Percentiles rank a stretch among this genome's conserved stretches.
phyloP scores from a whole-genome alignment of 78 protist species.

The Dictyostelium citrinum region DNA sequence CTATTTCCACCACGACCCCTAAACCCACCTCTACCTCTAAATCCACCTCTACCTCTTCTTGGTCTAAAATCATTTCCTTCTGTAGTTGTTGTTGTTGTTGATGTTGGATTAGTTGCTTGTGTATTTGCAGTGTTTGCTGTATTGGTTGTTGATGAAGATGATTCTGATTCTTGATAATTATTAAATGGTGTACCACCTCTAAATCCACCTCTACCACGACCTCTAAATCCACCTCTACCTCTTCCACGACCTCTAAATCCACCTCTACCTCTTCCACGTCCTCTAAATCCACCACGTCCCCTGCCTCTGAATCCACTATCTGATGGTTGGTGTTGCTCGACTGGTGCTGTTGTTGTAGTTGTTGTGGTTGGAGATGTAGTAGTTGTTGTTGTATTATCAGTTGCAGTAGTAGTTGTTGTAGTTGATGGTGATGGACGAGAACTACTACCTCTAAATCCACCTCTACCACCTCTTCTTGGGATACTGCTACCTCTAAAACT shows the following conservation, averaged over 20 bases:
- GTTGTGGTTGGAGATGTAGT: background rate
- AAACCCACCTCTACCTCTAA: background rate
- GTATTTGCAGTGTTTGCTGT: background rate
- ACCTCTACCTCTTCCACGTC: background rate
- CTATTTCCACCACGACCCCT: background rate
- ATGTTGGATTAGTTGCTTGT: background rate
- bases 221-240: background rate
- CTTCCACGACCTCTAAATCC: constrained; percentile 7
- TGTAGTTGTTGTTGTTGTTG: background rate
- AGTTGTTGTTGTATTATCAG: background rate
- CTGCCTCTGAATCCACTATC: background rate
- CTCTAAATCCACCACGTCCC: background rate
- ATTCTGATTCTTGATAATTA: background rate
- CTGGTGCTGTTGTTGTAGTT: background rate
- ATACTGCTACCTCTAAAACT: constrained; percentile 32
- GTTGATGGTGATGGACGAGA: background rate
- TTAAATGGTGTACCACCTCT: background rate
- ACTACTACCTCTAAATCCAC: constrained; percentile 20
- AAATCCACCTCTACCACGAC: background rate
- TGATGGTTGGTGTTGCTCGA: background rate
- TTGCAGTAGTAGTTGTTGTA: background rate
- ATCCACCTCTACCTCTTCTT: constrained; percentile 7
- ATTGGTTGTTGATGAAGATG: background rate
- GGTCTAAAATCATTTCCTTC: background rate
- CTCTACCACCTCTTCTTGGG: constrained; percentile 25